Conservation (phyloP, 257 asterid genomes). For the Nicotiana tabacum region DNA sequence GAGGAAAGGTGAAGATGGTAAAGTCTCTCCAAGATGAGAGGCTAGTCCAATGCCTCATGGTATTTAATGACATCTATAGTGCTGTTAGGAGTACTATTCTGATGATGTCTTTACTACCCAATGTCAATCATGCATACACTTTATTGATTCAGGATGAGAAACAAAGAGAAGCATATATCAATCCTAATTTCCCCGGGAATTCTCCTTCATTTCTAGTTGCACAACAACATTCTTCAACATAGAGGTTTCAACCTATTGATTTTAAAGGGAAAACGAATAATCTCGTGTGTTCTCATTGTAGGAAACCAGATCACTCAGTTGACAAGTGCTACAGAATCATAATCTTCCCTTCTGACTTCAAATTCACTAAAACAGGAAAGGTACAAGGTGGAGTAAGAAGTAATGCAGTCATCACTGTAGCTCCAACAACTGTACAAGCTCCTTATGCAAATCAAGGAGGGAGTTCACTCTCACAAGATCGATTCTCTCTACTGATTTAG, state of each 20-base stretch:
- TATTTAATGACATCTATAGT: background rate
- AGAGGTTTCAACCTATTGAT: too few species aligned
- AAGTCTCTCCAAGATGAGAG: background rate
- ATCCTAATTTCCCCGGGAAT: too few species aligned
- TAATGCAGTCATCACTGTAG: background rate
- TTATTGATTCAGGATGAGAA: background rate
- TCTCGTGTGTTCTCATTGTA: background rate
- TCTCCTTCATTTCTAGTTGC: too few species aligned
- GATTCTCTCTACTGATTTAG: background rate
- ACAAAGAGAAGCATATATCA: background rate
- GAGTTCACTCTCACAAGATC: background rate
- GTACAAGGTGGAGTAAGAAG: fast-evolving
- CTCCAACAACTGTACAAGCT: too few species aligned
- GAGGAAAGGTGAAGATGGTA: background rate
- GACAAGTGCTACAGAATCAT: background rate
- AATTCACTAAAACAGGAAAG: background rate
- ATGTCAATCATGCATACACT: background rate
- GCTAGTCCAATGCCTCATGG: background rate
- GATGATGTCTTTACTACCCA: background rate
- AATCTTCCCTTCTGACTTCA: background rate
- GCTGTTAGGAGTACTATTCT: too few species aligned
- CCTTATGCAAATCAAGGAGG: background rate
- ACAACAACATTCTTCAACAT: too few species aligned
- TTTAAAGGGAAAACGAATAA: too few species aligned
- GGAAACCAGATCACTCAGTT: background rate